phyloP scores from a whole-genome alignment of 2,329 filamentous ascomycete species.

The Colletotrichum sp. region DNA sequence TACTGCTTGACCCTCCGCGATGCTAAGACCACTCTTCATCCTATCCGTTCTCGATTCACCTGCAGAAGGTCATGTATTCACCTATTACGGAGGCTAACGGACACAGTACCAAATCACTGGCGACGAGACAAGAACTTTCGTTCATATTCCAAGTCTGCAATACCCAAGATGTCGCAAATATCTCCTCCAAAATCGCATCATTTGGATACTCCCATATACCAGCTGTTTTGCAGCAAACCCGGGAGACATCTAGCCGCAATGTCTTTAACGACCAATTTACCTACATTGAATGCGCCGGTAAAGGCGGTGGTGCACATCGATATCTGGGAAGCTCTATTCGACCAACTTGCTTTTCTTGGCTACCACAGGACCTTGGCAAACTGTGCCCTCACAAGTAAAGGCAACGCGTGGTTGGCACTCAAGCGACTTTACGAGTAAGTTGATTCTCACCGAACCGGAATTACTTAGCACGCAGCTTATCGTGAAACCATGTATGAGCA shows the following conservation, averaged over 20 bases:
- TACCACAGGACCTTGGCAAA: not conserved
- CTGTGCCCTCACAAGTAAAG: not conserved
- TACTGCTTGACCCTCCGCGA: not conserved
- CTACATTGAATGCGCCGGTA: not conserved
- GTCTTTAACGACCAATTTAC: not conserved
- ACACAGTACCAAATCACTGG: not conserved
- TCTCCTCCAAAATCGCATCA: not conserved
- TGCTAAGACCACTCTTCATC: rapidly evolving
- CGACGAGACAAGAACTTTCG: not conserved
- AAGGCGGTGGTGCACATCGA: not conserved
- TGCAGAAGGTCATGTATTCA: not conserved
- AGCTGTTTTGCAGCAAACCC: not conserved
- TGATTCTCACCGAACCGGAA: not conserved
- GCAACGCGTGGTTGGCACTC: not conserved
- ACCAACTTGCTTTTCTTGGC: not conserved
- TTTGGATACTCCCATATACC: not conserved
- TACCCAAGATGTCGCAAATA: not conserved
- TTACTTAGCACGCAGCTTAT: rapidly evolving
- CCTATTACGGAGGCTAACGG: rapidly evolving
- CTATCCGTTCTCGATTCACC: rapidly evolving
- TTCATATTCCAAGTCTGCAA: not conserved
- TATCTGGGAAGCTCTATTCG: not conserved
- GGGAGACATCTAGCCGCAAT: not conserved
- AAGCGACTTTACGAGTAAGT: not conserved
- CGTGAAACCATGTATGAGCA: too few species aligned